Percentiles rank a stretch among this genome's conserved stretches.
phyloP scores from a whole-genome alignment of 176 grass and related monocot species.

The sorghum (Sorghum bicolor) region DNA sequence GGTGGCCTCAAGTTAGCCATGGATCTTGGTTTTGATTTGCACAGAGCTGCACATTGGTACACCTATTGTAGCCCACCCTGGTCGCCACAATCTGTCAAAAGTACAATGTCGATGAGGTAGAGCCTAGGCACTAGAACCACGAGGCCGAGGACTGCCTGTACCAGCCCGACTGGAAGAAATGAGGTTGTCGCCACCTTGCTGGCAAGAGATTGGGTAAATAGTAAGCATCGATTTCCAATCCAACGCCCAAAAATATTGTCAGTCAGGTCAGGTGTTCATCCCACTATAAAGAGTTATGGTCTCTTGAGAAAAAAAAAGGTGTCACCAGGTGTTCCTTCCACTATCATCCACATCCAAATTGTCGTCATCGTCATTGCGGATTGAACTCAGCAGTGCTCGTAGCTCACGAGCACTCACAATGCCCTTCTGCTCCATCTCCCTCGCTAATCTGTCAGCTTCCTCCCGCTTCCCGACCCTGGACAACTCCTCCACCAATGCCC shows the following conservation, averaged over 20 bases:
- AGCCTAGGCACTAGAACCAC: not conserved
- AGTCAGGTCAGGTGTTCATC: no score
- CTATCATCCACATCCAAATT: not conserved
- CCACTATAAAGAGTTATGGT: not conserved
- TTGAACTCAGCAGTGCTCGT: conserved; percentile 24
- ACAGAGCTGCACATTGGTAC: not conserved
- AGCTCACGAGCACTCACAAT: conserved; percentile 33
- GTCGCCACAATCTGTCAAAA: not conserved
- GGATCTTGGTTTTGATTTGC: not conserved
- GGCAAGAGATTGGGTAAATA: no score
- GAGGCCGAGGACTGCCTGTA: not conserved
- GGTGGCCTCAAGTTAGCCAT: not conserved
- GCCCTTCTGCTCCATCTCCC: conserved; percentile 47
- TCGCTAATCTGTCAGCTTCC: conserved; percentile 35
- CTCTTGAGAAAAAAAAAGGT: not conserved
- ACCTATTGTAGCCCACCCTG: not conserved
- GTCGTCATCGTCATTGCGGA: conserved; percentile 30
- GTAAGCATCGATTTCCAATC: not conserved
- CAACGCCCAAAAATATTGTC: not conserved
- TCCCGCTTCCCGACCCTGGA: conserved; percentile 29
- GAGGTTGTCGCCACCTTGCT: not conserved
- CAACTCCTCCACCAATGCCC: conserved; percentile 52
- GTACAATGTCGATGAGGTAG: not conserved
- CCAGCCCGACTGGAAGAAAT: not conserved
- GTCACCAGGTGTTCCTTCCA: not conserved